Base-by-base conservation (phyloP, 2,329 filamentous ascomycete species). In the Botryosphaeria dothidea region DNA sequence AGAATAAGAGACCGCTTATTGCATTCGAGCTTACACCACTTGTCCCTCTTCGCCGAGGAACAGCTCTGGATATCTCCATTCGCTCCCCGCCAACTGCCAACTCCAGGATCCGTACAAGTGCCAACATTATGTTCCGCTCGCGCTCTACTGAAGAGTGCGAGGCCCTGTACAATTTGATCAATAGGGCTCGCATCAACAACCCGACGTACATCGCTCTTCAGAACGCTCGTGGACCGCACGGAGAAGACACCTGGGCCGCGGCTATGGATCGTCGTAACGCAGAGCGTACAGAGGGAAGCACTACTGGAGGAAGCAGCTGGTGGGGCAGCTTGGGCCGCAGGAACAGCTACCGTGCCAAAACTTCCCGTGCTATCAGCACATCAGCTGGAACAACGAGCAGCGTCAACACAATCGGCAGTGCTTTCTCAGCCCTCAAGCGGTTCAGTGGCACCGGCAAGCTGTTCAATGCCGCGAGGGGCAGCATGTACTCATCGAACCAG, bases 71-170 rank as follows among this genome's bases (percentile, higher is more conserved):
- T 75, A 92, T 99, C 62, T 95, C 96, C 69, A 92, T 99, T 68
- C 90, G 93, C 57, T 97, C 94, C 6, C 92, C 92, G 1, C 90
- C 93, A 27, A 90, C 91, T 6, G 75, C 84, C 36, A 87, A 91
- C 67, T 93, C 91, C 4, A 86, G 87, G 70, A 85, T 97, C 65
- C 85, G 80, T 73, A 85, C 89, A 13, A 78, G 80, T 51, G 89
- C 88, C 71, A 95, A 96, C 74, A 92, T 97, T 80, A 94, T 96
- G 83, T 95, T 98, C 85, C 90, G 95, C 46, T 92, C 92, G 54
- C 83, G 89, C 46, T 91, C 86, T 52, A 84, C 88, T 2, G 85
- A 88, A 48, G 94, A 97, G 67, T 96, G 93, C 73, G 89, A 91
- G 69, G 85, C 86, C 38, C 83, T 99, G 4, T 99, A 97, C 78